A percentile compares a stretch with the other conserved stretches of the same genome.
phyloP scores from a whole-genome alignment of 108 stramenopile species.

The Cyclotella atomus region DNA sequence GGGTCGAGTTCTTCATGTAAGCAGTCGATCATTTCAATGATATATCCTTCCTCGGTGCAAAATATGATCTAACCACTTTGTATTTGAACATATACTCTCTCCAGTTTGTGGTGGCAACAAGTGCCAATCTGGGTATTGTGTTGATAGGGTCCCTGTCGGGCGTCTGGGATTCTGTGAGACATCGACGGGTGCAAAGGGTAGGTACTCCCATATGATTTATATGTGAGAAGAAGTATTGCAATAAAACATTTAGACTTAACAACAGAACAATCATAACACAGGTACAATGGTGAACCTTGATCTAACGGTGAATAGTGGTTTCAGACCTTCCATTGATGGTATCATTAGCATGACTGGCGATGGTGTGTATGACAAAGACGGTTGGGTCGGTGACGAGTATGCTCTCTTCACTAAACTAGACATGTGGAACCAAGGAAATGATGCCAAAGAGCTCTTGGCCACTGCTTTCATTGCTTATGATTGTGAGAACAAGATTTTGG shows the following conservation, averaged over 20 bases:
- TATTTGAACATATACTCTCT: no score
- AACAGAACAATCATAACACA: no score
- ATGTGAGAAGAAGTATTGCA: no score
- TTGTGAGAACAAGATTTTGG: constrained; percentile 7
- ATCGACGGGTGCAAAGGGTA: background rate
- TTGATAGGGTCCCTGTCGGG: background rate
- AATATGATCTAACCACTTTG: background rate
- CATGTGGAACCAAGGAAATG: background rate
- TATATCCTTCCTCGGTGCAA: background rate
- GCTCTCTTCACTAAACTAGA: background rate
- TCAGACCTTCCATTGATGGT: background rate
- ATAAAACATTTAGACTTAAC: no score
- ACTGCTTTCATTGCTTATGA: constrained; percentile 1
- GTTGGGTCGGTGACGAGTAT: constrained; percentile 7
- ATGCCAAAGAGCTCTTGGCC: background rate
- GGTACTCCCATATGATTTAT: no score
- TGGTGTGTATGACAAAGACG: background rate
- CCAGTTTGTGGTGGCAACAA: background rate
- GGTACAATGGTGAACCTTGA: constrained; percentile 1
- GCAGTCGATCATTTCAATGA: background rate
- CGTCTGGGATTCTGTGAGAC: background rate
- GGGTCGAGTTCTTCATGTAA: background rate
- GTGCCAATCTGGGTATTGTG: constrained; percentile 3
- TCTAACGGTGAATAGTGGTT: background rate
- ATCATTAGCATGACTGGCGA: background rate